Conservation (phyloP, 2,329 filamentous ascomycete species). For the Ustulina deusta region DNA sequence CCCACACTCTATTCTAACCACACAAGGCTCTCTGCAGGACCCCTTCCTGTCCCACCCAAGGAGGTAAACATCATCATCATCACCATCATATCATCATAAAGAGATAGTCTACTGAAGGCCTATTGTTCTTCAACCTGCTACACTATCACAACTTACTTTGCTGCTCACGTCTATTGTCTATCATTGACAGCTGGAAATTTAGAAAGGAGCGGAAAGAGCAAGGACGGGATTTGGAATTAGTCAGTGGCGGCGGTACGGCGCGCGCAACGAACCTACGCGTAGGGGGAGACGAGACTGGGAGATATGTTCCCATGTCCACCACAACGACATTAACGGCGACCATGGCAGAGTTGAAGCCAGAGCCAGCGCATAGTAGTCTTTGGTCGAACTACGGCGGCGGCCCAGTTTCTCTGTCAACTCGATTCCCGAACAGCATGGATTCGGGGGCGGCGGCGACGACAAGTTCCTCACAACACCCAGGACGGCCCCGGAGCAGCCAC, state of each 20-base stretch:
- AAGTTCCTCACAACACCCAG: constrained; percentile 58
- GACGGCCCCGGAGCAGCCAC: constrained; percentile 64
- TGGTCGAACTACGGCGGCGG: constrained; percentile 68
- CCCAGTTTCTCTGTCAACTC: constrained; percentile 65
- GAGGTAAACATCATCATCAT: constrained; percentile 36
- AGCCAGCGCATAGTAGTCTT: constrained; percentile 67
- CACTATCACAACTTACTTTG: constrained; percentile 25
- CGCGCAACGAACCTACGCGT: constrained; percentile 36
- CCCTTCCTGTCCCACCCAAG: constrained; percentile 42
- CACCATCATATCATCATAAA: constrained; percentile 38
- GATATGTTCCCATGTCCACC: constrained; percentile 71
- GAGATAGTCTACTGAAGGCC: constrained; percentile 23
- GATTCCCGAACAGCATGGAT: constrained; percentile 65
- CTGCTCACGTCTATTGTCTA: constrained; percentile 23
- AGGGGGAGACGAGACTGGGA: constrained; percentile 43
- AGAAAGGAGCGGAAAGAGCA: constrained; percentile 25
- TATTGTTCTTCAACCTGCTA: constrained; percentile 14
- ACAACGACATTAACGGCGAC: constrained; percentile 70
- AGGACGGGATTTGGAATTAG: constrained; percentile 24
- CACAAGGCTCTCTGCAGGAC: constrained; percentile 47
- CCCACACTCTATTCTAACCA: constrained; percentile 49
- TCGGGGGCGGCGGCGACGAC: constrained; percentile 60
- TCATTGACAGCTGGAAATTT: constrained; percentile 29
- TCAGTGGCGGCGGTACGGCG: constrained; percentile 38
- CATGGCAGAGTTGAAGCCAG: constrained; percentile 73